Conservation (phyloP, 345 rosid species). For the Eucalyptus sp. region DNA sequence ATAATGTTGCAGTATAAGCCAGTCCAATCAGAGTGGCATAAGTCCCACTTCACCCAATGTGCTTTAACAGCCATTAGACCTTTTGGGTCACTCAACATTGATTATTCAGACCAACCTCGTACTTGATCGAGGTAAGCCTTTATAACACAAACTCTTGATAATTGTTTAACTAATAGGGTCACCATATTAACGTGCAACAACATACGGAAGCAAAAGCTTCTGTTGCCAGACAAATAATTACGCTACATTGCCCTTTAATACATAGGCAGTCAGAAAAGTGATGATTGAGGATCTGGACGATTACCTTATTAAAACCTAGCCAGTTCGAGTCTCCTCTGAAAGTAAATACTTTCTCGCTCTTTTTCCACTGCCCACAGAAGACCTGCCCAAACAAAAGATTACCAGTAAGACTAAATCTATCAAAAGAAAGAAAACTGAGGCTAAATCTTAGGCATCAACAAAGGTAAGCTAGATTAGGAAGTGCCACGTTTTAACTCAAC, state of each 20-base stretch:
- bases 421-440: background rate
- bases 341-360: slow-evolving; percentile 26
- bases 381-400: slow-evolving; percentile 22
- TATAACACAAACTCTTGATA: background rate
- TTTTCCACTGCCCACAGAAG: slow-evolving; percentile 44
- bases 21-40: background rate
- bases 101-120: background rate
- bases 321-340: slow-evolving; percentile 71
- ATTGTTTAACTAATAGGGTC: background rate
- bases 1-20: background rate
- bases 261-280: background rate
- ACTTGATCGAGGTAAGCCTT: background rate
- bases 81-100: background rate
- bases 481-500: background rate
- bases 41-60: background rate
- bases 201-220: background rate
- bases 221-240: background rate
- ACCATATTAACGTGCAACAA: background rate
- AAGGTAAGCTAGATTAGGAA: background rate
- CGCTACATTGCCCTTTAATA: background rate
- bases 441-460: background rate
- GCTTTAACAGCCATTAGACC: background rate
- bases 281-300: background rate
- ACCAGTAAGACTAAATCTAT: background rate
- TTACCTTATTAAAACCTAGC: slow-evolving; percentile 67